Conservation (phyloP, 176 grass and related monocot species). For the Chrysopogon serrulatus region DNA sequence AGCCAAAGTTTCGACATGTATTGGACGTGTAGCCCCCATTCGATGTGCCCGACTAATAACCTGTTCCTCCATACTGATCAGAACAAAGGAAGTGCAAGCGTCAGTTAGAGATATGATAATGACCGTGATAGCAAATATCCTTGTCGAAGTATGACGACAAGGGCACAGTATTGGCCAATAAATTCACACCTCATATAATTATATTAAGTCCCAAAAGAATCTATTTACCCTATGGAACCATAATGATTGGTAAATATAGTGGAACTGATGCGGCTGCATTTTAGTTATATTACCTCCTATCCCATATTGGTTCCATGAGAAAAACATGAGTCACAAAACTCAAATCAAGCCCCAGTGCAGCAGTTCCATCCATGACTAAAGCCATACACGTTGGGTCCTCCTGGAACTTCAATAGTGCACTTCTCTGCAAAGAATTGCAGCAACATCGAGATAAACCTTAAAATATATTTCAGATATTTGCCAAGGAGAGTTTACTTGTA, state of each 20-base stretch:
- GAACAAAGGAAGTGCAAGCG: slow-evolving; percentile 6
- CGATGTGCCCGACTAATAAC: slow-evolving; percentile 93
- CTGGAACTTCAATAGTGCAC: slow-evolving; percentile 66
- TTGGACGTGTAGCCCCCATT: slow-evolving; percentile 89
- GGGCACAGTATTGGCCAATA: not conserved
- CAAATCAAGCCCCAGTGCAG: slow-evolving; percentile 90
- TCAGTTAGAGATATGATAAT: not conserved
- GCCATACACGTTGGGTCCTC: slow-evolving; percentile 87
- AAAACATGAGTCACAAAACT: slow-evolving; percentile 92
- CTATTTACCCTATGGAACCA: not conserved
- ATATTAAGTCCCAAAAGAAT: not conserved
- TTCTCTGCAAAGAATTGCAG: slow-evolving; percentile 57
- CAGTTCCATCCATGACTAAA: slow-evolving; percentile 97
- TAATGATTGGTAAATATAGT: not conserved
- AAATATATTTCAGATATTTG: slow-evolving; percentile 12
- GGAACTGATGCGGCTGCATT: not conserved
- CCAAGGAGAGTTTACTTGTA: not conserved
- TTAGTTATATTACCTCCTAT: slow-evolving; percentile 62
- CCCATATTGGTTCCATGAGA: slow-evolving; percentile 99
- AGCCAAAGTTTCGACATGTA: slow-evolving; percentile 83
- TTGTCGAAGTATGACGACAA: not conserved
- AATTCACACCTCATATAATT: not conserved
- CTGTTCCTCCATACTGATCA: slow-evolving; percentile 91
- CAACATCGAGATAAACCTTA: slow-evolving; percentile 10
- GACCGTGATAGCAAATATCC: not conserved